Evolutionary conservation across 2,329 filamentous ascomycete genomes (phyloP).

Genomic region (Alternaria novae-zelandiae): DNA sequence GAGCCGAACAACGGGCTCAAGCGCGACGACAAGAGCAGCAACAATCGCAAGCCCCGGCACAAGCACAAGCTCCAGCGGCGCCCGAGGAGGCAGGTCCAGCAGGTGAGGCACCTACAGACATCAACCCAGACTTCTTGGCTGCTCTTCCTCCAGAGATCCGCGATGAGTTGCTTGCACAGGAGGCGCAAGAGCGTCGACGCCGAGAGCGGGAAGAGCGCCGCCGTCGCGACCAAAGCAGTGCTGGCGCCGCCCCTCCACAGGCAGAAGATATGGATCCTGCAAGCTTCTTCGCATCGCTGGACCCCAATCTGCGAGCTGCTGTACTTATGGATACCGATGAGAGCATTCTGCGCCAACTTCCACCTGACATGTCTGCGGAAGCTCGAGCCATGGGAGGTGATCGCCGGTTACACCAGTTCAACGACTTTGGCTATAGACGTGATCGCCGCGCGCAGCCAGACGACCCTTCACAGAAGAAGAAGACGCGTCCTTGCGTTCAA

Average conservation of each 20-base stretch:
- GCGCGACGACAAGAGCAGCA: slow-evolving; percentile 49
- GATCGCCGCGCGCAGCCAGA: slow-evolving; percentile 52
- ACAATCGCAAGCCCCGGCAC: slow-evolving; percentile 52
- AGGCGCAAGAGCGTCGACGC: slow-evolving; percentile 85
- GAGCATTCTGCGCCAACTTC: slow-evolving; percentile 81
- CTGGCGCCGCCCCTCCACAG: slow-evolving; percentile 47
- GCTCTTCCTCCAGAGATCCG: slow-evolving; percentile 90
- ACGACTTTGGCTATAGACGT: slow-evolving; percentile 41
- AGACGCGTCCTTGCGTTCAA: slow-evolving; percentile 80
- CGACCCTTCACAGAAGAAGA: slow-evolving; percentile 65
- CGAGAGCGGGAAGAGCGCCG: slow-evolving; percentile 83
- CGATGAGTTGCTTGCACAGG: slow-evolving; percentile 87
- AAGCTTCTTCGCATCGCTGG: slow-evolving; percentile 89
- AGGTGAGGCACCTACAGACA: slow-evolving; percentile 78
- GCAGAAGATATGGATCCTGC: slow-evolving; percentile 86
- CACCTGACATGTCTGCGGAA: slow-evolving; percentile 84
- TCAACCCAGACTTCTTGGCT: slow-evolving; percentile 92
- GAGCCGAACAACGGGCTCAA: slow-evolving; percentile 49
- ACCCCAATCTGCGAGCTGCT: slow-evolving; percentile 81
- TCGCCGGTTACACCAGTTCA: slow-evolving; percentile 62
- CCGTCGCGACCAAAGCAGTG: slow-evolving; percentile 65
- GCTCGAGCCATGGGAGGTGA: slow-evolving; percentile 73
- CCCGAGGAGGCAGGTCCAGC: slow-evolving; percentile 47
- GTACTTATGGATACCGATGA: slow-evolving; percentile 92
- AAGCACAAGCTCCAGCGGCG: slow-evolving; percentile 17